These are phyloP conservation scores for Debaryomyces tyrocola DNA, from an alignment of 805 yeast genomes.

Conservation along the genomic window DNA sequence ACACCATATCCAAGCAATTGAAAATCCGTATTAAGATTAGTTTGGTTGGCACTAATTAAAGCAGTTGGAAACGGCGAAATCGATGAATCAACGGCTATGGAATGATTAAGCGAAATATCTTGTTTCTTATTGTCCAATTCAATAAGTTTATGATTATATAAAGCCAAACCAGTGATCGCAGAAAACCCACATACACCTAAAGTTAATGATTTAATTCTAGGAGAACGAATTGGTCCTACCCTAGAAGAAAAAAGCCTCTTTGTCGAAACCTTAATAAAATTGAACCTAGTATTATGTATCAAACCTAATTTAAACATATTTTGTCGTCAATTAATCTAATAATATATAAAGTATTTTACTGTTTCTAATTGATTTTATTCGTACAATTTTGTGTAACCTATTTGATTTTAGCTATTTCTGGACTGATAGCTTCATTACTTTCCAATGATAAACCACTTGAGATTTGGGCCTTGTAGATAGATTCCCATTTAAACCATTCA, in stretches of 20 bases:
- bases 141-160: not conserved
- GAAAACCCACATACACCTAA: not conserved
- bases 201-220: not conserved
- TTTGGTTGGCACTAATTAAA: conserved; percentile 11
- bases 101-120: conserved; percentile 7
- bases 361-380: not conserved
- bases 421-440: conserved; percentile 23
- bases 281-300: not conserved
- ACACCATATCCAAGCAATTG: conserved; percentile 76
- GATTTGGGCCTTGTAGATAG: conserved; percentile 35
- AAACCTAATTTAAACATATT: not conserved
- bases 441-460: conserved; percentile 37
- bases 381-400: not conserved
- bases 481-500: conserved; percentile 38
- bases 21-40: conserved; percentile 36
- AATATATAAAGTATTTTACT: not conserved
- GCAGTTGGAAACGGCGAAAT: conserved; percentile 49
- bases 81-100: conserved; percentile 48
- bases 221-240: not conserved
- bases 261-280: not conserved
- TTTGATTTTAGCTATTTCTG: conserved; percentile 14
- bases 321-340: not conserved
- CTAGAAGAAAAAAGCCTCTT: not conserved
- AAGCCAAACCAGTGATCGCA: not conserved
- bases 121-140: conserved; percentile 1